Conservation (phyloP, 495 filamentous ascomycete genomes). For the Cercophora sp. region DNA sequence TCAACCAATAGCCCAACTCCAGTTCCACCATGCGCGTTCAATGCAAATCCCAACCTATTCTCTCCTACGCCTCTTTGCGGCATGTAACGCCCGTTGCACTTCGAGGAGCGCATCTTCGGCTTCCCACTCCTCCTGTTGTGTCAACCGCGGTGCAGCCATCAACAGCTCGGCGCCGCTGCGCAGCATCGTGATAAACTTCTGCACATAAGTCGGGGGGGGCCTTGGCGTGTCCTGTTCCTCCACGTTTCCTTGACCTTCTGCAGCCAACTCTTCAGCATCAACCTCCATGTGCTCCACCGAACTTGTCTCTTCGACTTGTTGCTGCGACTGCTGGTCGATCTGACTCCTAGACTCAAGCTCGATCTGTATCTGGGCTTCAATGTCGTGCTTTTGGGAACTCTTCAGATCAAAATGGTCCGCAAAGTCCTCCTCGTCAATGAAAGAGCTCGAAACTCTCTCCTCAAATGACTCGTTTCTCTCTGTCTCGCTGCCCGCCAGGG, state of each 20-base stretch:
- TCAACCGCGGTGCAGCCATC: slow-evolving; percentile 42
- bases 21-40: neutral
- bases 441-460: slow-evolving; percentile 11
- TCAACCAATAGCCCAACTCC: too few species aligned
- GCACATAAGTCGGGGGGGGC: slow-evolving; percentile 17
- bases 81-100: slow-evolving; percentile 59
- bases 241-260: slow-evolving; percentile 10
- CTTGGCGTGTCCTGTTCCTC: neutral
- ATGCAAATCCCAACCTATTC: slow-evolving; percentile 4
- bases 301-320: slow-evolving; percentile 3
- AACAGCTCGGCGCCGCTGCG: slow-evolving; percentile 49
- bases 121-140: slow-evolving; percentile 49
- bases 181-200: slow-evolving; percentile 47
- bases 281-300: neutral
- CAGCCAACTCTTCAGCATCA: slow-evolving; percentile 8
- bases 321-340: slow-evolving; percentile 12
- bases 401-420: slow-evolving; percentile 15
- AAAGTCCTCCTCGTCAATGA: neutral
- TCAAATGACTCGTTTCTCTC: neutral
- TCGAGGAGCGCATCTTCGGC: slow-evolving; percentile 68
- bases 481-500: neutral
- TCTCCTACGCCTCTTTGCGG: slow-evolving; percentile 52
- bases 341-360: slow-evolving; percentile 22
- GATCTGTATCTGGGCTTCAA: slow-evolving; percentile 27
- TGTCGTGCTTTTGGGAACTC: slow-evolving; percentile 12